Base-by-base conservation (phyloP, 305 asterid species). In the Solanum hybrid region DNA sequence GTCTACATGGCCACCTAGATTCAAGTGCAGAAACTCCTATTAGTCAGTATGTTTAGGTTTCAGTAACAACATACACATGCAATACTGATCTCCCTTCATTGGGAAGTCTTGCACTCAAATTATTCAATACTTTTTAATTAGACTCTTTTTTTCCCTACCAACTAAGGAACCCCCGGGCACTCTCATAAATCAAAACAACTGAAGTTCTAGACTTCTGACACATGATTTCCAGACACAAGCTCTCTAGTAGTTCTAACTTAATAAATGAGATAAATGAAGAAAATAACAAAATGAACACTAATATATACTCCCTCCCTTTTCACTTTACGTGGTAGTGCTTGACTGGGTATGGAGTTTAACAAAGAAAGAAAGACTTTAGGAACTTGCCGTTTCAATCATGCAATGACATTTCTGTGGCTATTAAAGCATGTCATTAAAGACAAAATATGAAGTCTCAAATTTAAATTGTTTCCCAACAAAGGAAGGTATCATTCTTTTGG, bases 1-100 rank as follows among this genome's bases (percentile, higher is more conserved):
- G 91, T 98, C 99, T 86, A 95, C 96, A 90, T 98, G 99, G 81
- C 99, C 99, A 90, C 99, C 99, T 96, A 87, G 90, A 91, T 78
- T 90, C 84, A 91, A 66, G 91, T 82, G 29, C 84, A 86, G 87
- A 78, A 89, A n/a, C n/a, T 79, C n/a, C 66, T 31, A 51, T 51
- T 29, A 84, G 87, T 51, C 87, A 84, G 76, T 8, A 84, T 84
- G 87, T 56, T 51, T 31, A 51, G 13, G 42, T 51, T 84, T 84
- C 87, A 84, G 87, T 56, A 84, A 84, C 75, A 56, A 84, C 40
- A 84, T 84, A 84, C 24, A 31, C 42, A 31, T 51, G 31, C 31
- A 51, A 84, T 51, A 19, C 42, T 31, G 69, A 56, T 84, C 42
- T 51, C 45, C 7, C 75, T 19, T 51, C 76, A 31, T 19, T 19